Evolutionary conservation across 1,284 basidiomycete genomes (phyloP).

Genomic region (Mycena citricolor): DNA sequence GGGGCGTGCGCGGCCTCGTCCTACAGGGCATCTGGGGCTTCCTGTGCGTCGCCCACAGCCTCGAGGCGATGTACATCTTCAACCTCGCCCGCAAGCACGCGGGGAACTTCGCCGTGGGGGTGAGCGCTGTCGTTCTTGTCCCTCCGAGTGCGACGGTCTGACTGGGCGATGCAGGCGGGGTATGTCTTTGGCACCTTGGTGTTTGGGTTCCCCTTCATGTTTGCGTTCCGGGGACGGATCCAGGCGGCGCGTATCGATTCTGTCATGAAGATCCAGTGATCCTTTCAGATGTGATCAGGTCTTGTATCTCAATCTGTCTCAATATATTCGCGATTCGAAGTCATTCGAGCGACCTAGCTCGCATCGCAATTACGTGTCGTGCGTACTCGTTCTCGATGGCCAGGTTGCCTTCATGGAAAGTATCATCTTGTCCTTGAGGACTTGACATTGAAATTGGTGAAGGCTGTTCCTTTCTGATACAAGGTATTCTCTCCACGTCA

Average conservation of each 20-base stretch:
- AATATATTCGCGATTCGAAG: no score
- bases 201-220: slow-evolving; percentile 54
- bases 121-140: slow-evolving; percentile 35
- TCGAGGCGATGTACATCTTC: slow-evolving; percentile 56
- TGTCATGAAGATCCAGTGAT: slow-evolving; percentile 62
- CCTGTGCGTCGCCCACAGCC: slow-evolving; percentile 38
- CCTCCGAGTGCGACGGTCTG: no score
- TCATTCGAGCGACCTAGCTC: no score
- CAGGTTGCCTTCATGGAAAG: no score
- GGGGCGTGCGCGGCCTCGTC: slow-evolving; percentile 16
- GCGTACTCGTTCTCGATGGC: no score
- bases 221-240: slow-evolving; percentile 52
- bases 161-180: slow-evolving; percentile 37
- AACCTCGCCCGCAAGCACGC: slow-evolving; percentile 55
- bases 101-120: slow-evolving; percentile 52
- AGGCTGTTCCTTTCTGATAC: no score
- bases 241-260: slow-evolving; percentile 70
- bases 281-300: no score
- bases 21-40: slow-evolving; percentile 25
- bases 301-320: no score
- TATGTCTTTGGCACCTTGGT: slow-evolving; percentile 53
- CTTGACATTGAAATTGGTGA: no score
- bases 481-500: no score
- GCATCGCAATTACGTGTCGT: no score
- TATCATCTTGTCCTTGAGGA: no score